Evolutionary conservation across 345 rosid genomes (phyloP), one percentile per base, ranked within the genome.

Genomic region (Eucalyptus polyanthemos): DNA sequence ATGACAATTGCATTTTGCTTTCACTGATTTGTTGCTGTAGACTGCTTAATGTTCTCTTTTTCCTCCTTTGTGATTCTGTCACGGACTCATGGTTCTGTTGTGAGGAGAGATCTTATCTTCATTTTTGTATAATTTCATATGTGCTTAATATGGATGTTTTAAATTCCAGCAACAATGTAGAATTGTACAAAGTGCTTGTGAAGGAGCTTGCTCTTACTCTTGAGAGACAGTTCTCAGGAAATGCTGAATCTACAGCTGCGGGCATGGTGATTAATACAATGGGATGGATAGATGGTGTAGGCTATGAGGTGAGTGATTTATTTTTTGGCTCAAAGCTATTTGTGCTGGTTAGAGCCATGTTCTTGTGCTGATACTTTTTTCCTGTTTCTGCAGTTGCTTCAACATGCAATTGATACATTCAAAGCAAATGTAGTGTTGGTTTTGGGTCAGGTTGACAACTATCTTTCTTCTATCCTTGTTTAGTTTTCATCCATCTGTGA

Each of bases 251-350:
- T 92, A 92, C 93, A 89, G 97, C 99, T 89, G 93, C 98, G 25
- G 98, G 99, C 87, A 95, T 95, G 97, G 98, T 97, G 93, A 95
- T 97, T 89, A 98, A 96, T 93, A 95, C 99, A 80, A 97, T 97
- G 98, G 98, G 99, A 87, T 97, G 98, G 99, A 95, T 98, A 92
- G 98, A 98, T 86, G 98, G 97, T 88, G 89, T 91, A 49, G 99
- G 99, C 86, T 98, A 90, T 86, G 97, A 97, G 97, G 99, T 92
- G 91, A 85, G 58, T 87, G 80, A 54, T 90, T 34, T 85, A n/a
- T 9, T 51, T 51, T 34, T 34, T 56, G 89, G 47, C 83, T 37
- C 47, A 76, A 76, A 37, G 83, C 83, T 19, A 3, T 37, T 76
- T 76, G 47, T 37, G 15, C 45, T 19, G 83, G 45, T 76, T 21